Evolutionary conservation across 768 basidiomycete species (phyloP), one percentile per base, ranked within the genome.

Genomic region (Suillus plorans): DNA sequence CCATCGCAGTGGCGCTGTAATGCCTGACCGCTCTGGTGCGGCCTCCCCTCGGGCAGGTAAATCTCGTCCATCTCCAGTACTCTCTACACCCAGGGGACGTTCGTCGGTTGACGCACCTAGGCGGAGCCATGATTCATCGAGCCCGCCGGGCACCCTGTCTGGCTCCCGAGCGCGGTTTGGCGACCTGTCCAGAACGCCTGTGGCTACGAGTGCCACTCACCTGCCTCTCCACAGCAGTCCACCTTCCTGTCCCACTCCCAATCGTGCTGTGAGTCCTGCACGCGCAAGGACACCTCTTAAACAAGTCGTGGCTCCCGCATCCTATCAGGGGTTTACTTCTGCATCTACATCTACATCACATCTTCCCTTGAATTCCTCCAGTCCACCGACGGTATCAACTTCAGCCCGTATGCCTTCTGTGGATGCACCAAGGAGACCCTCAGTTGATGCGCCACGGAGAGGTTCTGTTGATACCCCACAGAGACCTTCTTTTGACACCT

Each of bases 281-380:
- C 81, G 77, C 25, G 72, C 81, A 52, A 81, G 82, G 31, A 78
- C 84, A 1, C 78, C 80, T 53, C 72, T 66, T 41, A 75, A 75
- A 61, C 79, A 81, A 58, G 75, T 76, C 13, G 70, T 79, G 16
- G 80, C 81, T 36, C 81, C 80, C 45, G 75, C 77, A 12, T 78
- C 77, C 34, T 60, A 67, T 60, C 81, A 82, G 64, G 80, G 81
- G 36, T 69, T 82, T 22, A 72, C 79, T 7, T 85, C 87, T 2
- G 69, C 81, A 6, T 86, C 88, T 4, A 74, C 84, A 3, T 81
- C 85, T 2, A 74, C 84, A 4, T 81, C 85, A 2, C 82, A 85
- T 67, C 76, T 86, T 60, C 83, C 84, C n/a, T 74, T 82, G 10
- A 73, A 69, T 37, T 69, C 73, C 8, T 36, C 60, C 22, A 66